Evolutionary conservation across 2,329 filamentous ascomycete species (phyloP).

Genomic region (Penicillium hesseltinei): DNA sequence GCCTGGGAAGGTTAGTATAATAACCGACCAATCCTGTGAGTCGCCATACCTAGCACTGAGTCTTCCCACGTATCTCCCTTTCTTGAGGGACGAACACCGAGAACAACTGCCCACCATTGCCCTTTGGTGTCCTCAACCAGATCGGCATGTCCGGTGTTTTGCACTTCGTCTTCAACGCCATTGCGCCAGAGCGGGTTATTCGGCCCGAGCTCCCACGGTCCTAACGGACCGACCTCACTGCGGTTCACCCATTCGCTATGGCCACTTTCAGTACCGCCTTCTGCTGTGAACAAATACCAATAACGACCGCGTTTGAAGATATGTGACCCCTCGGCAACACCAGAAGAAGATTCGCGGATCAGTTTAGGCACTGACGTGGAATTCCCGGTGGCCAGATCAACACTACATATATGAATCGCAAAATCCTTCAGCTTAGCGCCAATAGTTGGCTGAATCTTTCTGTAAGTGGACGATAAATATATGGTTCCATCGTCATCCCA

Average conservation of each 20-base stretch:
- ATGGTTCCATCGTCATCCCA: constrained; percentile 52
- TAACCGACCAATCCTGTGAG: neutral
- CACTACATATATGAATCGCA: constrained; percentile 40
- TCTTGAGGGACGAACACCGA: constrained; percentile 46
- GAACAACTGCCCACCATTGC: constrained; percentile 50
- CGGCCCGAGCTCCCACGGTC: constrained; percentile 62
- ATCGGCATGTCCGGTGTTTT: constrained; percentile 53
- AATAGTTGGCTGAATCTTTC: constrained; percentile 38
- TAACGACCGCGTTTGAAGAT: constrained; percentile 53
- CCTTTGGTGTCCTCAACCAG: constrained; percentile 48
- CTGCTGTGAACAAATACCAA: constrained; percentile 56
- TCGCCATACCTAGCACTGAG: constrained; percentile 43
- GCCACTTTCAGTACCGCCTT: constrained; percentile 58
- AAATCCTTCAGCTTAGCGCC: constrained; percentile 52
- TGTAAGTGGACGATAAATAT: constrained; percentile 48
- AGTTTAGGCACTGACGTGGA: constrained; percentile 33
- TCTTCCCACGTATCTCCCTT: constrained; percentile 33
- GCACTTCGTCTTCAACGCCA: constrained; percentile 48
- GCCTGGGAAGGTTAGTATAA: constrained; percentile 28
- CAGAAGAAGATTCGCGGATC: constrained; percentile 48
- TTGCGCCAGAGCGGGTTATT: constrained; percentile 58
- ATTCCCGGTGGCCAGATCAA: constrained; percentile 34
- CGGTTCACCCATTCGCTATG: constrained; percentile 61
- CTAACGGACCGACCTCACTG: constrained; percentile 54
- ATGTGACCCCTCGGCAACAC: constrained; percentile 54